Percentiles rank a stretch among this genome's conserved stretches.
These are phyloP conservation scores for Podila epicladia DNA, from an alignment of 192 early-diverging fungal genomes.

Conservation along the genomic window DNA sequence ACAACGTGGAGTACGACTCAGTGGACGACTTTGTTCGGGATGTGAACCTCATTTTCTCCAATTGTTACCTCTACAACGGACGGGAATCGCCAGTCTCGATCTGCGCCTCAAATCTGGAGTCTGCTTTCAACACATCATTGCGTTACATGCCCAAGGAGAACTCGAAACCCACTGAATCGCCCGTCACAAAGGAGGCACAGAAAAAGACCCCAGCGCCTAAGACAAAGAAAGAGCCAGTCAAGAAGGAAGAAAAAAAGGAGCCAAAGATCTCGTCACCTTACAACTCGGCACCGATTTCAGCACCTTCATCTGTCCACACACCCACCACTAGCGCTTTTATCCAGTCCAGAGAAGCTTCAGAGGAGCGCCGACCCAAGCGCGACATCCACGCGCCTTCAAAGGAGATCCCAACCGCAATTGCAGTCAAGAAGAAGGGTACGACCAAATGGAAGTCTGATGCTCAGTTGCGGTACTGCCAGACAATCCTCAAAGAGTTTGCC, in stretches of 20 bases:
- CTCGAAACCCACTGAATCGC: background rate
- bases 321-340: background rate
- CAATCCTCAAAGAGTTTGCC: conserved; percentile 70
- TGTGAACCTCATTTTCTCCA: conserved; percentile 78
- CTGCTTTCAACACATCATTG: conserved; percentile 72
- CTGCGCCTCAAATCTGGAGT: conserved; percentile 74
- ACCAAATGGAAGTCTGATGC: conserved; percentile 57
- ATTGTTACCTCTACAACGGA: conserved; percentile 88
- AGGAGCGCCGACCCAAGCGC: conserved; percentile 72
- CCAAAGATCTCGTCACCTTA: conserved; percentile 19
- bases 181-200: conserved; percentile 4
- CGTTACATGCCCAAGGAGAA: conserved; percentile 74
- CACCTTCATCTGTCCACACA: conserved; percentile 2
- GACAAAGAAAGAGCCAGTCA: conserved; percentile 30
- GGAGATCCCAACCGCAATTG: conserved; percentile 24
- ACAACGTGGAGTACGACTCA: conserved; percentile 66
- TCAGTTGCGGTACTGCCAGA: conserved; percentile 71
- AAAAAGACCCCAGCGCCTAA: conserved; percentile 16
- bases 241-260: conserved; percentile 42
- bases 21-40: conserved; percentile 77
- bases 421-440: conserved; percentile 19
- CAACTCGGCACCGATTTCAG: conserved; percentile 12
- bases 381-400: conserved; percentile 70
- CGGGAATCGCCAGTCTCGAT: conserved; percentile 71
- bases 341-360: conserved; percentile 7